Conservation (phyloP, 2,329 filamentous ascomycete species). For the Pseudogymnoascus sp. region DNA sequence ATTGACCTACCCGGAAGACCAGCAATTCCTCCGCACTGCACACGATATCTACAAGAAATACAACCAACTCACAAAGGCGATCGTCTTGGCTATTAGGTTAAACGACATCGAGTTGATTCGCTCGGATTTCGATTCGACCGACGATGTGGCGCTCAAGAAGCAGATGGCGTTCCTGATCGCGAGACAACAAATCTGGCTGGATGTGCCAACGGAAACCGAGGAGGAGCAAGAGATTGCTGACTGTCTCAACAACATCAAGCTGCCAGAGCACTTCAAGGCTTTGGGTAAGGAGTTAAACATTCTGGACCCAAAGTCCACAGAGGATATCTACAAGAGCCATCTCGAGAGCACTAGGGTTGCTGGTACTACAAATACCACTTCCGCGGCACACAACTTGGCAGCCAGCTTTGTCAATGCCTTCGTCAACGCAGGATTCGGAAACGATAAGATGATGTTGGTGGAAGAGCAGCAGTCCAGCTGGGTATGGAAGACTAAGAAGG, state of each 20-base stretch:
- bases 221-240: constrained; percentile 72
- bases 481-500: constrained; percentile 99
- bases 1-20: constrained; percentile 94
- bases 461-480: constrained; percentile 84
- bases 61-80: constrained; percentile 87
- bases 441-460: constrained; percentile 96
- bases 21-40: constrained; percentile 86
- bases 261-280: constrained; percentile 89
- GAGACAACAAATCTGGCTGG: constrained; percentile 81
- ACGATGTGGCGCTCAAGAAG: constrained; percentile 78
- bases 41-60: constrained; percentile 92
- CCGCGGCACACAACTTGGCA: constrained; percentile 89
- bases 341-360: constrained; percentile 90
- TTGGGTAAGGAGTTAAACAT: constrained; percentile 95
- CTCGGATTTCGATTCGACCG: constrained; percentile 71
- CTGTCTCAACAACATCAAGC: constrained; percentile 77
- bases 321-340: constrained; percentile 99
- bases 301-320: constrained; percentile 89
- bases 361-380: constrained; percentile 90
- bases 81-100: constrained; percentile 86
- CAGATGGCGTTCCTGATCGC: constrained; percentile 92
- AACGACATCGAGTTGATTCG: constrained; percentile 82
- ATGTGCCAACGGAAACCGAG: constrained; percentile 55
- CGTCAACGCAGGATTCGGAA: constrained; percentile 89
- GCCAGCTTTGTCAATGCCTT: constrained; percentile 96